phyloP scores from a whole-genome alignment of 2,329 filamentous ascomycete species.

The Cercospora berteroae region DNA sequence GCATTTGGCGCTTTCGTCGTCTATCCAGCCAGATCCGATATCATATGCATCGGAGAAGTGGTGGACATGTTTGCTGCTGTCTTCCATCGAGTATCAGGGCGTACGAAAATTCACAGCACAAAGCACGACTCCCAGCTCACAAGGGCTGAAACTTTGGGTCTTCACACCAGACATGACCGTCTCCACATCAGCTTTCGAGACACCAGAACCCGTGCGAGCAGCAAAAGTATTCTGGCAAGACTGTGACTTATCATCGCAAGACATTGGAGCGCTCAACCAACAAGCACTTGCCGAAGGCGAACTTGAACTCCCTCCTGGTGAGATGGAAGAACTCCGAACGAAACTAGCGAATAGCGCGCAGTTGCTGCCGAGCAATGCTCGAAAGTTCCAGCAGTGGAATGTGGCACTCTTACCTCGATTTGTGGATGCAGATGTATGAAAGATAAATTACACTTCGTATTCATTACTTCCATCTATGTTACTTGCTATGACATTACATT shows the following conservation, averaged over 20 bases:
- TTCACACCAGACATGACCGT: slow-evolving; percentile 61
- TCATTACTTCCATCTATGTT: not conserved
- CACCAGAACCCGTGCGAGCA: slow-evolving; percentile 46
- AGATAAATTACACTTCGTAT: not conserved
- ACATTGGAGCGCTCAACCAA: slow-evolving; percentile 18
- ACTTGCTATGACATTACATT: not conserved
- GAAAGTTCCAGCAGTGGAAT: slow-evolving; percentile 26
- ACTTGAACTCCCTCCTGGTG: slow-evolving; percentile 28
- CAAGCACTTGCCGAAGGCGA: slow-evolving; percentile 31
- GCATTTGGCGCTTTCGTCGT: slow-evolving; percentile 27
- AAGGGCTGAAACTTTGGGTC: slow-evolving; percentile 50
- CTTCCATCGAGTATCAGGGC: slow-evolving; percentile 56
- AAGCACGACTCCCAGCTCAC: slow-evolving; percentile 38
- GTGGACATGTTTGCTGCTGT: slow-evolving; percentile 57
- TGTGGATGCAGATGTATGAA: slow-evolving; percentile 13
- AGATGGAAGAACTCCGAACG: slow-evolving; percentile 43
- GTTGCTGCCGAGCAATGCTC: slow-evolving; percentile 29
- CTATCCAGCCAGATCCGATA: slow-evolving; percentile 3
- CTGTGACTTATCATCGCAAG: slow-evolving; percentile 12
- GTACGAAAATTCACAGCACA: slow-evolving; percentile 60
- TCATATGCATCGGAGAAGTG: slow-evolving; percentile 39
- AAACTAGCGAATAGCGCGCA: slow-evolving; percentile 37
- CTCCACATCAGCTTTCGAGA: slow-evolving; percentile 45
- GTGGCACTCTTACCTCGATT: slow-evolving; percentile 26
- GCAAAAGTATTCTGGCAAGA: slow-evolving; percentile 57